phyloP scores from a whole-genome alignment of 371 early-diverging fungal species.

The Chytridium lagenaria region DNA sequence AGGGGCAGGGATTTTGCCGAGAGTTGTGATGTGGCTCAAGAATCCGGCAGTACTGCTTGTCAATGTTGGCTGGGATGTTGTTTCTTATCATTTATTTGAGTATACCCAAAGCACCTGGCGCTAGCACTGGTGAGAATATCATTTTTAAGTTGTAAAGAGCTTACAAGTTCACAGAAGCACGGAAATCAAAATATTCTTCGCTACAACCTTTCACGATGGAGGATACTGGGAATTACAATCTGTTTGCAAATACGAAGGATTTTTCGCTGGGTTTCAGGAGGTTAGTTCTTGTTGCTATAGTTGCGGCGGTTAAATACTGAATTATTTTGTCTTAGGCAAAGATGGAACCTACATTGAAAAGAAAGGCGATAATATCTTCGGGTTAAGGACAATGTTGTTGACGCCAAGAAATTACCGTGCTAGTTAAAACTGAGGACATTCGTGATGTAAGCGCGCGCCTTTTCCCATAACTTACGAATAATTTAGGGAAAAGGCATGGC shows the following conservation, averaged over 20 bases:
- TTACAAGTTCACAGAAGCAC: background rate
- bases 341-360: constrained; percentile 13
- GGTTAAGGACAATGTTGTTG: constrained; percentile 4
- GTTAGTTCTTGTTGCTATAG: no score
- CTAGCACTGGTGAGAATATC: background rate
- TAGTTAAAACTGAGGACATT: background rate
- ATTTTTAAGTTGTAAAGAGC: background rate
- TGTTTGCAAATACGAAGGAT: no score
- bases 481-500: background rate
- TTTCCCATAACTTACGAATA: no score
- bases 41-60: constrained; percentile 10
- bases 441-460: constrained; percentile 8
- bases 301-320: no score
- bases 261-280: no score
- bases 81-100: background rate
- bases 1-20: background rate
- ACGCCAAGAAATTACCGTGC: background rate
- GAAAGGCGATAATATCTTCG: background rate
- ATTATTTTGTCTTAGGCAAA: background rate
- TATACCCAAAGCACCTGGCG: background rate
- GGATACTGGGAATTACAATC: no score
- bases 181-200: background rate
- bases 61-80: background rate
- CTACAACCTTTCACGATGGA: background rate
- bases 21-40: background rate